These are phyloP conservation scores for Kregervanrija fluxuum DNA, from an alignment of 805 yeast species.

Conservation along the genomic window DNA sequence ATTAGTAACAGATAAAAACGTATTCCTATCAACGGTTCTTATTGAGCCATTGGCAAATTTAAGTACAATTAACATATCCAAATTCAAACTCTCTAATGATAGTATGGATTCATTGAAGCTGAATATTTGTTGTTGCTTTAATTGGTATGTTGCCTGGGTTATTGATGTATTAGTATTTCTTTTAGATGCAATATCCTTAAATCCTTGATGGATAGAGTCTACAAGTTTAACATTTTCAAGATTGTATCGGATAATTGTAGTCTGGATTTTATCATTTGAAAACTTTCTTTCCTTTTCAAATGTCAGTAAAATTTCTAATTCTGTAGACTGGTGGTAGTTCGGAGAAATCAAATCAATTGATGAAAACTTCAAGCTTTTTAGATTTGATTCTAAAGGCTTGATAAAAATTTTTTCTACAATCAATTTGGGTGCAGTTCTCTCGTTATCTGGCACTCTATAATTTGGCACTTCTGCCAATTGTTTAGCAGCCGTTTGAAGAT, in stretches of 20 bases:
- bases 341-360: slow-evolving; percentile 41
- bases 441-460: slow-evolving; percentile 41
- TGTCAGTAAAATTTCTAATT: slow-evolving; percentile 39
- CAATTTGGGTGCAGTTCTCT: slow-evolving; percentile 35
- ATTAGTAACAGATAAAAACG: slow-evolving; percentile 19
- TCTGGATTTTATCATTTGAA: slow-evolving; percentile 9
- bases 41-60: slow-evolving; percentile 37
- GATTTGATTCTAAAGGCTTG: slow-evolving; percentile 14
- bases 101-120: slow-evolving; percentile 22
- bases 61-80: slow-evolving; percentile 35
- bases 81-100: slow-evolving; percentile 26
- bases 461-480: slow-evolving; percentile 40
- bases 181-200: slow-evolving; percentile 17
- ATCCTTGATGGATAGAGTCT: slow-evolving; percentile 18
- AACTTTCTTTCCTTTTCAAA: slow-evolving; percentile 27
- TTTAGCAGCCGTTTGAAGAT: slow-evolving; percentile 38
- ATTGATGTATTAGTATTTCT: slow-evolving; percentile 8
- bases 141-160: slow-evolving; percentile 2
- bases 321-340: slow-evolving; percentile 32
- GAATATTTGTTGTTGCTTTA: slow-evolving; percentile 17
- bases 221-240: slow-evolving; percentile 12
- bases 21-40: slow-evolving; percentile 36
- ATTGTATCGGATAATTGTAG: slow-evolving; percentile 21
- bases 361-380: slow-evolving; percentile 9
- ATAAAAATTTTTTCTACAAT: slow-evolving; percentile 25